Percentiles rank a stretch among this genome's conserved stretches.
Evolutionary conservation across 805 yeast species (phyloP).

Genomic region (Zygosaccharomyces siamensis): DNA sequence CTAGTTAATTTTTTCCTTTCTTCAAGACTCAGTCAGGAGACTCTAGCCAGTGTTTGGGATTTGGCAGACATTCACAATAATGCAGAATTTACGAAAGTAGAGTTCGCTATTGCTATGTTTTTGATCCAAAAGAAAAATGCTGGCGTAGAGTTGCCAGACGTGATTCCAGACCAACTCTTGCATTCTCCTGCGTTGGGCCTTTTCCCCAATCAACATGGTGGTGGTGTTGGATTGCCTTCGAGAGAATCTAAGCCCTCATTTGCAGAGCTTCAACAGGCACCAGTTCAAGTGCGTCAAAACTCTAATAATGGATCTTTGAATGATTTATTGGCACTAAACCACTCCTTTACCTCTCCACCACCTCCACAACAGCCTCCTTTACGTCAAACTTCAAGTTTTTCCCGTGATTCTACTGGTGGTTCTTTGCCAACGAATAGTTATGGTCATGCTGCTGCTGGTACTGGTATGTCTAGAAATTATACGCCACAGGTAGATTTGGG

Average conservation of each 20-base stretch:
- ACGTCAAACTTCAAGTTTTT: slow-evolving; percentile 10
- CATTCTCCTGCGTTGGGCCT: slow-evolving; percentile 34
- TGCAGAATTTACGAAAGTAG: slow-evolving; percentile 73
- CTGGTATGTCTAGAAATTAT: slow-evolving; percentile 1
- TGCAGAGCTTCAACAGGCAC: slow-evolving; percentile 10
- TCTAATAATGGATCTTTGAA: slow-evolving; percentile 49
- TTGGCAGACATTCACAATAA: slow-evolving; percentile 83
- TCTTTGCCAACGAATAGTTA: slow-evolving; percentile 1
- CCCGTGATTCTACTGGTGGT: slow-evolving; percentile 8
- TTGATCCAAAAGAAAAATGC: slow-evolving; percentile 78
- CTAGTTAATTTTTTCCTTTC: slow-evolving; percentile 87
- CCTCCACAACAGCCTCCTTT: slow-evolving; percentile 12
- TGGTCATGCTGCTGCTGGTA: slow-evolving; percentile 2
- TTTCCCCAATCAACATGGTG: slow-evolving; percentile 18
- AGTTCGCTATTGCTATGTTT: slow-evolving; percentile 91
- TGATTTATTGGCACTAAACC: slow-evolving; percentile 59
- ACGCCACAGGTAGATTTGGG: slow-evolving; percentile 11
- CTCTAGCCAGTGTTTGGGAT: slow-evolving; percentile 90
- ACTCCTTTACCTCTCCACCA: slow-evolving; percentile 44
- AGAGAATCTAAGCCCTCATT: slow-evolving; percentile 38
- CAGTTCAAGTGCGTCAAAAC: slow-evolving; percentile 15
- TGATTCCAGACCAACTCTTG: slow-evolving; percentile 63
- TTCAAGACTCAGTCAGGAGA: slow-evolving; percentile 79
- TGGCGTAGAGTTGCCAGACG: slow-evolving; percentile 73
- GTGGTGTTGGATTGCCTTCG: slow-evolving; percentile 33